phyloP scores from a whole-genome alignment of 257 asterid species.

The Petunia secreta region DNA sequence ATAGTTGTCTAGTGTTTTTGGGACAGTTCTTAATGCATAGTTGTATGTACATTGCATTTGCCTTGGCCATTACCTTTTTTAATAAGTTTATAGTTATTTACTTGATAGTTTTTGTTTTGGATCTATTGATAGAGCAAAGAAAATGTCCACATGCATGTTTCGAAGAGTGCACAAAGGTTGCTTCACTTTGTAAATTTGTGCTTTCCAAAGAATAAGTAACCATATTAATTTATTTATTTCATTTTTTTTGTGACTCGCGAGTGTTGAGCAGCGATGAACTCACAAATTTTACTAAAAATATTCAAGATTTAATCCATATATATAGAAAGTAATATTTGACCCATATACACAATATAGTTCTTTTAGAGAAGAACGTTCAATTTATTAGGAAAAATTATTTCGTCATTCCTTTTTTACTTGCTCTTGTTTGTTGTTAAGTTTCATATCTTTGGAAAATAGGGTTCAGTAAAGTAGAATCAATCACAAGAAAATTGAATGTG shows the following conservation, averaged over 20 bases:
- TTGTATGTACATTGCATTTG: slow-evolving; percentile 25
- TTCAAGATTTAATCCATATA: too few species aligned
- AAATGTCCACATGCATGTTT: slow-evolving; percentile 22
- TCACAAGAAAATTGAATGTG: slow-evolving; percentile 18
- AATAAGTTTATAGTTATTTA: background rate
- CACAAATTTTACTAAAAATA: too few species aligned
- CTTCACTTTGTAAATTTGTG: background rate
- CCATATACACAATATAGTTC: background rate
- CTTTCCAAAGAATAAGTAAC: background rate
- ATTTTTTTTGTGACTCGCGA: too few species aligned
- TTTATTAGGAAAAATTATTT: too few species aligned
- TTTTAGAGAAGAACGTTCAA: too few species aligned
- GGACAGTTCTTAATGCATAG: slow-evolving; percentile 25
- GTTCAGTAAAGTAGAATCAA: slow-evolving; percentile 20
- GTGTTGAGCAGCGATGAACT: too few species aligned
- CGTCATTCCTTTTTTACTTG: background rate
- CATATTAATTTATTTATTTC: background rate
- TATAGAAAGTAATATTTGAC: too few species aligned
- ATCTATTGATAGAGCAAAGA: background rate
- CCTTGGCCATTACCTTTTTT: background rate
- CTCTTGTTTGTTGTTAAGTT: background rate
- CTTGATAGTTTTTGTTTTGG: background rate
- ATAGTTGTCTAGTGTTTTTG: slow-evolving; percentile 19
- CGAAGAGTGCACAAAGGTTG: background rate
- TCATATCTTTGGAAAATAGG: background rate